phyloP scores from a whole-genome alignment of 148 eudicot genomes.

The Linanthus parryae region DNA sequence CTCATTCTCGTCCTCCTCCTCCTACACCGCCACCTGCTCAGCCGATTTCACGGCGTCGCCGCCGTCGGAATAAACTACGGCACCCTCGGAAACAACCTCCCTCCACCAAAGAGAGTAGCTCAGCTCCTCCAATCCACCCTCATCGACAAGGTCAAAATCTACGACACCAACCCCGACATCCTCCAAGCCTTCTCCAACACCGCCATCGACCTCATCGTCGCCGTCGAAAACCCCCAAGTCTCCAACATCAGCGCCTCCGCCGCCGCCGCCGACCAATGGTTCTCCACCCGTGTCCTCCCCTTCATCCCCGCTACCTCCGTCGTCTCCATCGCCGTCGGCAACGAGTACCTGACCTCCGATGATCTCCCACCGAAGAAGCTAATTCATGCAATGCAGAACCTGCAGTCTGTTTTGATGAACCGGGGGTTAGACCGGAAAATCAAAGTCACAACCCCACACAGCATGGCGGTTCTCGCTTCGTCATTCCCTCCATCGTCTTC shows the following conservation, averaged over 20 bases:
- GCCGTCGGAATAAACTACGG: conserved; percentile 38
- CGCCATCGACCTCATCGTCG: conserved; percentile 37
- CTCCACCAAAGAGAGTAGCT: conserved; percentile 27
- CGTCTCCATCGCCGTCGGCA: conserved; percentile 25
- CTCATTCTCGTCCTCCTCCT: conserved; percentile 1
- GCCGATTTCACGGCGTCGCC: conserved; percentile 6
- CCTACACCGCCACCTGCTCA: conserved; percentile 8
- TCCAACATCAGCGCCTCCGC: conserved; percentile 18
- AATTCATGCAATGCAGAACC: conserved; percentile 30
- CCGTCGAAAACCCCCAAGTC: conserved; percentile 25
- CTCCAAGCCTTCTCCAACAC: conserved; percentile 42
- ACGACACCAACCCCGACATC: conserved; percentile 41
- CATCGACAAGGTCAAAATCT: conserved; percentile 35
- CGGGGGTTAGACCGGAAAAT: conserved; percentile 37
- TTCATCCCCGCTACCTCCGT: conserved; percentile 33
- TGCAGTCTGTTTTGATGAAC: conserved; percentile 18
- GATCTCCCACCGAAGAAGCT: conserved; percentile 17
- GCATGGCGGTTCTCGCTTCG: conserved; percentile 38
- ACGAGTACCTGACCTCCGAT: conserved; percentile 27
- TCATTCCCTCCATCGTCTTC: conserved; percentile 39
- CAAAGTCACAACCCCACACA: conserved; percentile 35
- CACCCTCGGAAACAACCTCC: conserved; percentile 41
- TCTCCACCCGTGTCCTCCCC: conserved; percentile 23
- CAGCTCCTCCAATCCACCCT: conserved; percentile 36
- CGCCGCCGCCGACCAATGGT: conserved; percentile 27